phyloP scores from a whole-genome alignment of 331 rosid genomes.

The Stylosanthes scabra region DNA sequence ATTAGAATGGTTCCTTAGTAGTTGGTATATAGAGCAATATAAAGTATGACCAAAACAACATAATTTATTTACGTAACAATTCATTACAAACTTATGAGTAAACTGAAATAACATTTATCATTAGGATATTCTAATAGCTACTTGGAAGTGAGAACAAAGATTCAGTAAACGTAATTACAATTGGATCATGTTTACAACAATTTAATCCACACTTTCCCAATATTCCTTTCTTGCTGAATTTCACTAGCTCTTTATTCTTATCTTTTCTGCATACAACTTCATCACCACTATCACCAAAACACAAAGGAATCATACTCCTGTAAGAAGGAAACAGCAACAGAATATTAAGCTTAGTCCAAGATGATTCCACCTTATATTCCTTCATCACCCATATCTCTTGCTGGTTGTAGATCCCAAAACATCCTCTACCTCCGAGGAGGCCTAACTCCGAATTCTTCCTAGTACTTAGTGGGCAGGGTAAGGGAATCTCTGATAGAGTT shows the following conservation, averaged over 20 bases:
- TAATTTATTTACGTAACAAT: no score
- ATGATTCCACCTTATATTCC: slow-evolving; percentile 21
- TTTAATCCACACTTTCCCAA: no score
- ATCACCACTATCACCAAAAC: neutral
- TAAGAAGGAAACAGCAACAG: neutral
- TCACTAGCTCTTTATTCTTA: no score
- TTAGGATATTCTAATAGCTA: no score
- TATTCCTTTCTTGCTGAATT: no score
- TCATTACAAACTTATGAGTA: no score
- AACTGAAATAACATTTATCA: no score
- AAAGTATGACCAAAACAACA: no score
- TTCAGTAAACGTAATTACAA: neutral
- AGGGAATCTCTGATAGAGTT: neutral
- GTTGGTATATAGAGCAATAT: no score
- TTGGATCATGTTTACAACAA: no score
- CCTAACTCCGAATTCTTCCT: neutral
- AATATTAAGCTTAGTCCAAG: neutral
- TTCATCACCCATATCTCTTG: slow-evolving; percentile 28
- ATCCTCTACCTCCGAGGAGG: neutral
- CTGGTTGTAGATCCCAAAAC: neutral
- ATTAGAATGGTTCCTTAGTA: no score
- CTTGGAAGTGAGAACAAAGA: neutral
- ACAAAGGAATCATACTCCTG: neutral
- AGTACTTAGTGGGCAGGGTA: neutral
- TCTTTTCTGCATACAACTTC: no score